phyloP scores from a whole-genome alignment of 768 basidiomycete species.

The Lactarius vividus region DNA sequence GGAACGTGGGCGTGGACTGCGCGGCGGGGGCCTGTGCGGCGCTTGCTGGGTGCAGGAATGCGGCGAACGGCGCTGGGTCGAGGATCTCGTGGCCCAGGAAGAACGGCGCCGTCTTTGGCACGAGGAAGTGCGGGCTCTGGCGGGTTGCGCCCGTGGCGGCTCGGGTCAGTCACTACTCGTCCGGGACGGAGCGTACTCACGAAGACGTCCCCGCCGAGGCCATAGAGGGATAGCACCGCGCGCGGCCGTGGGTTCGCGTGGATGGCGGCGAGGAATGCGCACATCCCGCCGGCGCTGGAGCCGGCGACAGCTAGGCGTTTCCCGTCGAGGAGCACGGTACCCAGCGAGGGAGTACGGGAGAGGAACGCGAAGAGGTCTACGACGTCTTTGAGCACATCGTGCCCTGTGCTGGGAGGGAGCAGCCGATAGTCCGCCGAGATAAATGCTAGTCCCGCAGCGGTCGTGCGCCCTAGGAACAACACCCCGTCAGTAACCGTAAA shows the following conservation, averaged over 20 bases:
- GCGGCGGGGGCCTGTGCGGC: constrained; percentile 32
- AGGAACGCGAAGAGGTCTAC: constrained; percentile 54
- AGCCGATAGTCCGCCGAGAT: constrained; percentile 65
- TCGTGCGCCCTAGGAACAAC: constrained; percentile 43
- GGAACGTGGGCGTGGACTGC: constrained; percentile 48
- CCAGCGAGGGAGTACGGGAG: constrained; percentile 15
- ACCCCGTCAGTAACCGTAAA: constrained; percentile 1
- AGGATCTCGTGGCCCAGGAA: constrained; percentile 55
- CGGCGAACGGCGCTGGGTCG: constrained; percentile 44
- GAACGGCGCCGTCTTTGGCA: constrained; percentile 49
- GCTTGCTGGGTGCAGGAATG: constrained; percentile 47
- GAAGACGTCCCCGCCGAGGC: constrained; percentile 60
- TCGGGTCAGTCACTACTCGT: no score
- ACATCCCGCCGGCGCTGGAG: constrained; percentile 60
- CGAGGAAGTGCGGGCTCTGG: constrained; percentile 54
- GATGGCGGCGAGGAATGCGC: constrained; percentile 58
- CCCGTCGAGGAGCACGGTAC: constrained; percentile 38
- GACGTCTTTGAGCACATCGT: constrained; percentile 58
- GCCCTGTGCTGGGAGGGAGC: constrained; percentile 49
- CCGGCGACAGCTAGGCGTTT: constrained; percentile 52
- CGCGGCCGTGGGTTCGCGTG: constrained; percentile 53
- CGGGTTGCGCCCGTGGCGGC: no score
- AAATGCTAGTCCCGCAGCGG: constrained; percentile 50
- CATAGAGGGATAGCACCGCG: constrained; percentile 57
- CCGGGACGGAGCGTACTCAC: constrained; percentile 32